Evolutionary conservation across 1,139 yeast genomes (phyloP).

Genomic region (Diutina siamensis): DNA sequence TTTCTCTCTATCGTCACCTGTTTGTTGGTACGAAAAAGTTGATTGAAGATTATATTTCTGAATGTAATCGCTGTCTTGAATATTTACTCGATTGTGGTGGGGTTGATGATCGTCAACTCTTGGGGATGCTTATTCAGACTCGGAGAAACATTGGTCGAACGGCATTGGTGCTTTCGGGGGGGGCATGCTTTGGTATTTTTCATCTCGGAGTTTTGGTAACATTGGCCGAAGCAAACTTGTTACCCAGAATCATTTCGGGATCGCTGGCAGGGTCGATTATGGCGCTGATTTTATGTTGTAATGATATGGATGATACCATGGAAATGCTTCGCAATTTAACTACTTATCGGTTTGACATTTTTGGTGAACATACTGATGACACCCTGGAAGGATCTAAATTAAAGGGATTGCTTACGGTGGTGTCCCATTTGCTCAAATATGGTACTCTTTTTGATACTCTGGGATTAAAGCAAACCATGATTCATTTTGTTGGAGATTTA

Average conservation of each 20-base stretch:
- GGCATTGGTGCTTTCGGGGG: conserved; percentile 87
- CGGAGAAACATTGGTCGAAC: conserved; percentile 88
- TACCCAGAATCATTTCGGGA: conserved; percentile 90
- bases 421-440: conserved; percentile 50
- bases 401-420: conserved; percentile 21
- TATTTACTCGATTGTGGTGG: conserved; percentile 30
- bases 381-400: conserved; percentile 33
- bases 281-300: conserved; percentile 79
- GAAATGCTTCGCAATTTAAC: conserved; percentile 43
- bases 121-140: conserved; percentile 78
- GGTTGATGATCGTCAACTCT: conserved; percentile 54
- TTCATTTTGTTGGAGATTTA: conserved; percentile 72
- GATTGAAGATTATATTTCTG: conserved; percentile 73
- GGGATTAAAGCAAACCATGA: conserved; percentile 64
- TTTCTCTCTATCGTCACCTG: conserved; percentile 63
- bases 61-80: conserved; percentile 56
- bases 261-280: conserved; percentile 95
- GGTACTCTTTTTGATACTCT: conserved; percentile 86
- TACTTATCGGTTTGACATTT: conserved; percentile 57
- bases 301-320: conserved; percentile 62
- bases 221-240: conserved; percentile 54
- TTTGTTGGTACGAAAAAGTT: conserved; percentile 77
- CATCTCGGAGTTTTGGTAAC: conserved; percentile 89
- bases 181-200: conserved; percentile 85
- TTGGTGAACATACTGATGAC: conserved; percentile 20